A percentile compares a stretch with the other conserved stretches of the same genome.
phyloP scores from a whole-genome alignment of 495 filamentous ascomycete species.

The Penicillium crystallinum region DNA sequence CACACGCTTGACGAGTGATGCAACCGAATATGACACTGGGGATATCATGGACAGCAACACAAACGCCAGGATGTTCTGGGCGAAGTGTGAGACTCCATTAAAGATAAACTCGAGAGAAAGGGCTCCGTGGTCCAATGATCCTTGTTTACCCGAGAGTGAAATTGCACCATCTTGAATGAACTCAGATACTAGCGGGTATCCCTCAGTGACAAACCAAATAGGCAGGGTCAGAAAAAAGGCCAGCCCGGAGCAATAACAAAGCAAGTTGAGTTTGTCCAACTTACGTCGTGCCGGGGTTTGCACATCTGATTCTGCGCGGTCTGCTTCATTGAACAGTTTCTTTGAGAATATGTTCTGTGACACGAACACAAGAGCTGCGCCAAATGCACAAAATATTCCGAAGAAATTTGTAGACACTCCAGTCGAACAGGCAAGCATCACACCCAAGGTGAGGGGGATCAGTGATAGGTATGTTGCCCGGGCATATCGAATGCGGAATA shows the following conservation, averaged over 20 bases:
- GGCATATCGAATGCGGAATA: constrained; percentile 85
- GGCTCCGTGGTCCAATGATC: constrained; percentile 70
- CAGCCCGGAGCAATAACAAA: constrained; percentile 91
- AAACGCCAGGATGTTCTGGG: constrained; percentile 93
- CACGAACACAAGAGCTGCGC: constrained; percentile 89
- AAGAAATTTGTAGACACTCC: constrained; percentile 82
- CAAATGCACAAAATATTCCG: constrained; percentile 80
- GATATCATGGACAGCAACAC: constrained; percentile 84
- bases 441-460: constrained; percentile 83
- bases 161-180: constrained; percentile 53
- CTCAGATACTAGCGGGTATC: constrained; percentile 56
- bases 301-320: constrained; percentile 69
- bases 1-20: constrained; percentile 90
- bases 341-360: constrained; percentile 99
- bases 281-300: constrained; percentile 56
- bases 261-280: constrained; percentile 92
- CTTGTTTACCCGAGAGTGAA: constrained; percentile 60
- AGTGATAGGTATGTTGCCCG: constrained; percentile 87
- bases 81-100: constrained; percentile 96
- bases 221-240: constrained; percentile 89
- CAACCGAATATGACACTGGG: constrained; percentile 95
- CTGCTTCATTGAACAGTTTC: constrained; percentile 94
- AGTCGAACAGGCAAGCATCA: constrained; percentile 91
- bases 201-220: constrained; percentile 90
- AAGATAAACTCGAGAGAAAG: constrained; percentile 85